phyloP scores from a whole-genome alignment of 2,329 filamentous ascomycete species.

The Alternaria triticimaculans region DNA sequence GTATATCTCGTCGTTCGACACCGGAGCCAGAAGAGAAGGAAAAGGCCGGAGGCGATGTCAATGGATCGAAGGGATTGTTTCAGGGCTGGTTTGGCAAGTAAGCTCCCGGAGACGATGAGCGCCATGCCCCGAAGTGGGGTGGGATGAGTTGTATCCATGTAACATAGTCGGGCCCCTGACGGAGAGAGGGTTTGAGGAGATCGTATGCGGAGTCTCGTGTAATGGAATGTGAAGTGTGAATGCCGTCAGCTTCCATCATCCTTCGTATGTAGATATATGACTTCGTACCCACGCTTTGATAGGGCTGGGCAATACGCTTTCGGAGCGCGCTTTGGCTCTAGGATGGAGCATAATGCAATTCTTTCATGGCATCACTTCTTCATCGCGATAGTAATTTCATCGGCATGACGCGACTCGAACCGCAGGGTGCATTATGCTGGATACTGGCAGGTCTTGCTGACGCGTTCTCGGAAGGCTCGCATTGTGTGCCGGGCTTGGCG shows the following conservation, averaged over 20 bases:
- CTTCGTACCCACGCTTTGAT: background rate
- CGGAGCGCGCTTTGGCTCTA: too few species aligned
- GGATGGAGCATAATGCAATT: too few species aligned
- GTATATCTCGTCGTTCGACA: background rate
- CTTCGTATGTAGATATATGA: background rate
- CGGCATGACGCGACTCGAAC: background rate
- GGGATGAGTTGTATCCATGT: background rate
- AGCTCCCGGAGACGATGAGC: background rate
- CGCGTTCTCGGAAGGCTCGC: background rate
- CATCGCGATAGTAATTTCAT: too few species aligned
- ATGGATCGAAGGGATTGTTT: background rate
- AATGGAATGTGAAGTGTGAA: too few species aligned
- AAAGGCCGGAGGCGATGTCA: background rate
- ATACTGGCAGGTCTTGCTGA: background rate
- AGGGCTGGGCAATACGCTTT: background rate
- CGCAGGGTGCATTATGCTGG: background rate
- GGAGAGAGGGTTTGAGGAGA: background rate
- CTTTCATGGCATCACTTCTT: too few species aligned
- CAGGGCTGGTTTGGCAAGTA: background rate
- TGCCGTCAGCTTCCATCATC: background rate
- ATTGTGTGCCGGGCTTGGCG: background rate
- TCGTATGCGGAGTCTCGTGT: background rate
- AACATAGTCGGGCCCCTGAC: background rate
- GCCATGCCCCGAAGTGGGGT: background rate
- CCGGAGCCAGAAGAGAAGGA: background rate